Evolutionary conservation across 2,329 filamentous ascomycete species (phyloP).

Genomic region (Calonectria montana): DNA sequence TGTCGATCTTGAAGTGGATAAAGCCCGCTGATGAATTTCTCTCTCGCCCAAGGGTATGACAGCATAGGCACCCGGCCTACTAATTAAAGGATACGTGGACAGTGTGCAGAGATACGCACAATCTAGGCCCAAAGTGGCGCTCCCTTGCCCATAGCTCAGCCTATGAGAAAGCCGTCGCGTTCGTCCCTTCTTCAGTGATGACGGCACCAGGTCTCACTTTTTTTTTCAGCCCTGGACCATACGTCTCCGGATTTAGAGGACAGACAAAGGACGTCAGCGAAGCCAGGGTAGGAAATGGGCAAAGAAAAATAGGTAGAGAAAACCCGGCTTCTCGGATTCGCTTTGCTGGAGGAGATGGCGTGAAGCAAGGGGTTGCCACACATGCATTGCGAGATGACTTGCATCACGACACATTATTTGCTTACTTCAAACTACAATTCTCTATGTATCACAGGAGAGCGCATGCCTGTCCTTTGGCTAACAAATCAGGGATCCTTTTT

Average conservation of each 20-base stretch:
- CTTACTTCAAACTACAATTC: neutral
- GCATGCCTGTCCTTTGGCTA: neutral
- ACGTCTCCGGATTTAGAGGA: slow-evolving; percentile 20
- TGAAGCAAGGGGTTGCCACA: neutral
- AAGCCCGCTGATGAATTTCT: neutral
- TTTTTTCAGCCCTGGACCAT: slow-evolving; percentile 1
- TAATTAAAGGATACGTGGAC: slow-evolving; percentile 15
- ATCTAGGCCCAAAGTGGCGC: slow-evolving; percentile 1
- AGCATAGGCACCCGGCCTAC: neutral
- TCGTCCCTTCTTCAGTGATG: slow-evolving; percentile 7
- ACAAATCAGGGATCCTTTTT: neutral
- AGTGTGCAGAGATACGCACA: neutral
- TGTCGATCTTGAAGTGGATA: neutral
- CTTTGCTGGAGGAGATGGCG: neutral
- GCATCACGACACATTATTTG: neutral
- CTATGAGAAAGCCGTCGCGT: slow-evolving; percentile 6
- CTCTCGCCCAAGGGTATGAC: neutral
- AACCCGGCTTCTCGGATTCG: neutral
- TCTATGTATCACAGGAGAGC: neutral
- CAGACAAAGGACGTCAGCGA: neutral
- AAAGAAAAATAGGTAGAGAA: neutral
- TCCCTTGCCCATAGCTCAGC: slow-evolving; percentile 10
- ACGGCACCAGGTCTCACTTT: slow-evolving; percentile 11
- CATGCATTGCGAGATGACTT: neutral
- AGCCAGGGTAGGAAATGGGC: neutral